Conservation (phyloP, 1,139 yeast species). For the Magnusiomyces suaveolens region DNA sequence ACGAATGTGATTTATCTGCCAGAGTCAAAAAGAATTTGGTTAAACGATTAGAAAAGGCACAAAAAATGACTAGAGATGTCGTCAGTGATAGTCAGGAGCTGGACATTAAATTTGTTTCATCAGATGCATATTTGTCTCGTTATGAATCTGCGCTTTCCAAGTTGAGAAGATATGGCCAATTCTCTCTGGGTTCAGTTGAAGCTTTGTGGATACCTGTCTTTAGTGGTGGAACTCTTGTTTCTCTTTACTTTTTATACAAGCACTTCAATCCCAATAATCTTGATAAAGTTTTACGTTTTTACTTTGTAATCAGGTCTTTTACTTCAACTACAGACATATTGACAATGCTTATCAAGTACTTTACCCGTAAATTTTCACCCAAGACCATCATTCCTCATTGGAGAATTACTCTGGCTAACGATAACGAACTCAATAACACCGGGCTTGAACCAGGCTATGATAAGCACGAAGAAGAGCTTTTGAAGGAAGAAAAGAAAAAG, state of each 20-base stretch:
- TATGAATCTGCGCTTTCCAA: not conserved
- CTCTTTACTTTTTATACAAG: slow-evolving; percentile 34
- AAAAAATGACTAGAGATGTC: not conserved
- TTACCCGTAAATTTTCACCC: slow-evolving; percentile 23
- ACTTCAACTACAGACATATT: slow-evolving; percentile 25
- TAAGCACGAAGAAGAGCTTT: slow-evolving; percentile 7
- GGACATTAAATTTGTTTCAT: not conserved
- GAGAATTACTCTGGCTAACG: slow-evolving; percentile 30
- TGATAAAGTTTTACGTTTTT: slow-evolving; percentile 29
- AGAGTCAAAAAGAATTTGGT: not conserved
- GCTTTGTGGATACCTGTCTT: slow-evolving; percentile 38
- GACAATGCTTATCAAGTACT: slow-evolving; percentile 23
- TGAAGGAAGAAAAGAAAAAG: slow-evolving; percentile 2
- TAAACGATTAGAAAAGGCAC: not conserved
- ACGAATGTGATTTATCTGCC: slow-evolving; percentile 24
- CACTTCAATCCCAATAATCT: slow-evolving; percentile 28
- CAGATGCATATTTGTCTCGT: not conserved
- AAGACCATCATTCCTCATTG: slow-evolving; percentile 24
- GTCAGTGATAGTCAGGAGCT: not conserved
- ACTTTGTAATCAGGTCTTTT: slow-evolving; percentile 30
- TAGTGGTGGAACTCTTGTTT: slow-evolving; percentile 33
- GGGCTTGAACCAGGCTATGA: slow-evolving; percentile 23
- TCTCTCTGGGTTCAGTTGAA: slow-evolving; percentile 22
- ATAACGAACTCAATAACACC: slow-evolving; percentile 25
- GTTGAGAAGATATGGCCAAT: slow-evolving; percentile 6